Evolutionary conservation across 139 green algal species (phyloP).

Genomic region (Coelastrella sp.): DNA sequence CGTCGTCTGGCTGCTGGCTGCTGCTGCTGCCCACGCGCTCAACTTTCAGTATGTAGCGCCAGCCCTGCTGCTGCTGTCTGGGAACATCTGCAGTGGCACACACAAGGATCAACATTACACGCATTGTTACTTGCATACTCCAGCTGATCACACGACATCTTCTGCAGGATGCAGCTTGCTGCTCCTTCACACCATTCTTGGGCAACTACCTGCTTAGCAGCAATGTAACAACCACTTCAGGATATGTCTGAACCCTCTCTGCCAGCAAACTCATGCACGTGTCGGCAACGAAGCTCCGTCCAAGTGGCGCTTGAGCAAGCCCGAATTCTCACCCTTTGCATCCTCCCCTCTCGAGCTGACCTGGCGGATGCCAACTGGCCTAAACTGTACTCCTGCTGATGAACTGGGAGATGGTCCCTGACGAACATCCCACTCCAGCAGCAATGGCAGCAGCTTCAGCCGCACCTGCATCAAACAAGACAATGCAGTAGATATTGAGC

Average conservation of each 20-base stretch:
- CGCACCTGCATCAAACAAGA: conserved; percentile 57
- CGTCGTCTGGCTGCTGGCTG: not conserved
- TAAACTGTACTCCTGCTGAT: conserved; percentile 34
- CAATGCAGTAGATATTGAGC: too few species aligned
- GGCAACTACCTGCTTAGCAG: too few species aligned
- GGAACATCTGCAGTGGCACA: not conserved
- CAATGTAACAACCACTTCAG: too few species aligned
- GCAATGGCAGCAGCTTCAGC: conserved; percentile 75
- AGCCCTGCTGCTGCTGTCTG: conserved; percentile 21
- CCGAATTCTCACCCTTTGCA: not conserved
- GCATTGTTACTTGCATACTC: too few species aligned
- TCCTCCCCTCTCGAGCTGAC: conserved; percentile 34
- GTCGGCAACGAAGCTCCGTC: too few species aligned
- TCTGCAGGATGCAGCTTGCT: too few species aligned
- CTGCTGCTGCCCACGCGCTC: conserved; percentile 38
- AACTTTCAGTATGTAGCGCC: conserved; percentile 49
- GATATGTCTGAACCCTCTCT: too few species aligned
- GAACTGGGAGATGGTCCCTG: conserved; percentile 46
- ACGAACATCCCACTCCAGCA: conserved; percentile 81
- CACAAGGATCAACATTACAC: not conserved
- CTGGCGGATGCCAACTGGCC: conserved; percentile 29
- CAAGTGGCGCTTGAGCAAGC: not conserved
- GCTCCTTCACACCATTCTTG: too few species aligned
- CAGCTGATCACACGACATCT: too few species aligned
- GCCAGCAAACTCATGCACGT: too few species aligned